Base-by-base conservation (phyloP, 768 basidiomycete genomes). In the Agrocybe praecox region DNA sequence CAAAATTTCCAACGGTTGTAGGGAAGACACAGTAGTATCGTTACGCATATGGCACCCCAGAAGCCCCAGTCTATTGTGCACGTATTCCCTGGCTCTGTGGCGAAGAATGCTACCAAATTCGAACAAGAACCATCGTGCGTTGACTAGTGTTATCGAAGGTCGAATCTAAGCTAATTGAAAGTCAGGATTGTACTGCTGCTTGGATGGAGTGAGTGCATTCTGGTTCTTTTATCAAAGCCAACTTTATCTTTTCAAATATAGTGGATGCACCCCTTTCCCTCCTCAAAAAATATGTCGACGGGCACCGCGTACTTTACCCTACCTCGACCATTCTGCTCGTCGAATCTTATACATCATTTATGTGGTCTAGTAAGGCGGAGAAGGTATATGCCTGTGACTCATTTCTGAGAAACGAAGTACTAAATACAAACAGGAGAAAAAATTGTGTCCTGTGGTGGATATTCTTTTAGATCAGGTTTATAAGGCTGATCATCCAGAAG, bases 251-350 rank as follows among this genome's bases (percentile, higher is more conserved):
- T 19, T 22, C n/a, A 3, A 11, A 10, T 36, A 18, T 32, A 55
- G 54, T 55, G 54, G 45, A 49, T 23, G 46, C 54, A 24, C 33
- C 46, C 6, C 15, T 42, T 11, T 23, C 36, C 22, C 22, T 49
- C 10, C 22, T 55, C 11, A 36, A 18, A 1, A 55, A 55, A 49
- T 55, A 55, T 26, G 47, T 55, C 15, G 18, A 49, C 8, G 34
- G 46, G 9, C 54, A 55, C n/a, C 32, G 33, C n/a, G 14, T 33
- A 17, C 33, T 55, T 21, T 55, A 49, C 22, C 54, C 54, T 6
- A 22, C 19, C 4, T 6, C 46, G 10, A 29, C 29, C 18, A 43
- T 55, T 24, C 33, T 49, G 32, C 15, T 55, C 8, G 47, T 55
- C 10, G 40, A 44, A 49, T 48, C 42, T 3, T 17, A 55, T 19